Base-by-base conservation (phyloP, 2,329 filamentous ascomycete species). In the Alternaria sp. region DNA sequence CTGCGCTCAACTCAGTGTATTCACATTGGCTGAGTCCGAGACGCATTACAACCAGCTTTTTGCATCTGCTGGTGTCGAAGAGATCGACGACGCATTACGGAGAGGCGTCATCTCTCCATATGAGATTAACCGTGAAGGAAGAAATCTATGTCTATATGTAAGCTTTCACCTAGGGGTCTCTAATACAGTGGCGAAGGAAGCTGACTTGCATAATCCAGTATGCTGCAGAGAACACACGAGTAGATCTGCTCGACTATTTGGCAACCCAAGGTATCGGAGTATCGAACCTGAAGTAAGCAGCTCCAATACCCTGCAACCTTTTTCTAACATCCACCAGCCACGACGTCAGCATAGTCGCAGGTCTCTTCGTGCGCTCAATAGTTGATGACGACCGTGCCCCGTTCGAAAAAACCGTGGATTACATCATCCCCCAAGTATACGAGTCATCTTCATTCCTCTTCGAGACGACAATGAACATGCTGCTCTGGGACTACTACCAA, bases 101-200 rank as follows among this genome's bases (percentile, higher is more conserved):
- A 21, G 21, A 45, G 66, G 68, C 18, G 33, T 30, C 5, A 61
- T 70, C 15, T 67, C 68, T 28, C 68, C 68, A 3, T 70, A 67
- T 46, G 54, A 64, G 37, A 26, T 57, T 6, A 26, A 57, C 23
- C 9, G 18, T 0, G 43, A 23, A 14, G 61, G 63, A 23, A 41
- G 18, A 23, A 70, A 61, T 21, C 10, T 64, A 12, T 65, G 47
- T 20, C 37, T 68, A 10, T 50, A 43, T 44, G 68, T 66, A 43
- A 64, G 58, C 4, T 26, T 21, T 6, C 4, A 21, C 18, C 11
- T 20, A 51, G 2, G 3, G 14, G 6, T 44, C 30, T 45, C 37
- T 51, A 33, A 51, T 28, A 12, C 5, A 20, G 23, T 5, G 12
- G 41, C 3, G 14, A 18, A 8, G 0, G 11, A 37, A n/a, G n/a